These are phyloP conservation scores for Mycogone perniciosa DNA, from an alignment of 2,329 filamentous ascomycete genomes.

Conservation along the genomic window DNA sequence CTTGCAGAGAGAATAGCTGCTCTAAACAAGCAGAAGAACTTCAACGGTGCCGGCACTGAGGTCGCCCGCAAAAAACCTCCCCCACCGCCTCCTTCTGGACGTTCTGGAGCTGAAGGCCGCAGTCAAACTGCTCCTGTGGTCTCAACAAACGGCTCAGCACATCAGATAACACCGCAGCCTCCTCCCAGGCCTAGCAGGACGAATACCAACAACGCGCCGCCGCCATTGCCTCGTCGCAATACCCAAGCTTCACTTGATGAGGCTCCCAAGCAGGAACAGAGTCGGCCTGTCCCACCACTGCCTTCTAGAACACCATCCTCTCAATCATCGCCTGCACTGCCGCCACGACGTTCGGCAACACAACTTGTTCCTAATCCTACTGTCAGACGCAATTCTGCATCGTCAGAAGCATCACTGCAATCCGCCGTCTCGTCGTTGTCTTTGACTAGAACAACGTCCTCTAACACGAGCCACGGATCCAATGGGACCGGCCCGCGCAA, in stretches of 20 bases:
- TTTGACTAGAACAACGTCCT: constrained; percentile 38
- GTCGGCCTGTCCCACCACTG: constrained; percentile 26
- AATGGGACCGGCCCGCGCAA: constrained; percentile 39
- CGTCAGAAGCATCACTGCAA: constrained; percentile 50
- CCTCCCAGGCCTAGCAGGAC: constrained; percentile 31
- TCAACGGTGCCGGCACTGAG: constrained; percentile 30
- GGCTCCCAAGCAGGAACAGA: not conserved
- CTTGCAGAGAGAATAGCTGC: constrained; percentile 59
- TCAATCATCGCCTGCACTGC: constrained; percentile 40
- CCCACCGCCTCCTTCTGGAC: constrained; percentile 32
- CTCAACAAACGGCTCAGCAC: constrained; percentile 20
- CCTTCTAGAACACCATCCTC: constrained; percentile 25
- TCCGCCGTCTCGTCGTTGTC: constrained; percentile 50
- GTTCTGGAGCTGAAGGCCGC: constrained; percentile 32
- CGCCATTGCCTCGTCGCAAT: constrained; percentile 31
- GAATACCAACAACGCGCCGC: constrained; percentile 21
- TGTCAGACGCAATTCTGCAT: constrained; percentile 48
- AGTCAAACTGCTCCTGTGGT: constrained; percentile 29
- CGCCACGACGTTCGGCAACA: constrained; percentile 43
- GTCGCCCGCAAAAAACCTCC: constrained; percentile 36
- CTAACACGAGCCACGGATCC: constrained; percentile 43
- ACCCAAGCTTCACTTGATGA: constrained; percentile 16
- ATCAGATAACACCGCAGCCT: constrained; percentile 29
- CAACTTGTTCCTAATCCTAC: constrained; percentile 32
- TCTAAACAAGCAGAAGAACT: constrained; percentile 56